Evolutionary conservation across 2,329 filamentous ascomycete genomes (phyloP).

Genomic region (Fusarium algeriense): DNA sequence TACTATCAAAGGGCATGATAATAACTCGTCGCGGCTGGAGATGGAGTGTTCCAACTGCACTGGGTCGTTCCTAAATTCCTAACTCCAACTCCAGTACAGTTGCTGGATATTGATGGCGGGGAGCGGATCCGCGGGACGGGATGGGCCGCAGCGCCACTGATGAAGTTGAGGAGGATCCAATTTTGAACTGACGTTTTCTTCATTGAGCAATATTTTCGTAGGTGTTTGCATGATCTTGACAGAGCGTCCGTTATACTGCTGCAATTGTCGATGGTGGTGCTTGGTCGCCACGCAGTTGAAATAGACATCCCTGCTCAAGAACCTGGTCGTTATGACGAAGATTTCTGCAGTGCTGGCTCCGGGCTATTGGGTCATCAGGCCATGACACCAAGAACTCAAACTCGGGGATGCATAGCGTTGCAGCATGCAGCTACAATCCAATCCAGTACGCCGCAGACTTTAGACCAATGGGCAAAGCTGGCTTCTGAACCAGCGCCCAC

Average conservation of each 20-base stretch:
- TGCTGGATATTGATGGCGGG: slow-evolving; percentile 33
- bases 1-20: slow-evolving; percentile 4
- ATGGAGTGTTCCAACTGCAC: not conserved
- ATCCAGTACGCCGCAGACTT: slow-evolving; percentile 3
- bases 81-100: not conserved
- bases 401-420: slow-evolving; percentile 45
- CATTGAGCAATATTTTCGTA: not conserved
- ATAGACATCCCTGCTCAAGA: slow-evolving; percentile 13
- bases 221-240: slow-evolving; percentile 8
- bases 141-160: slow-evolving; percentile 45
- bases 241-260: not conserved
- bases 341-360: slow-evolving; percentile 27
- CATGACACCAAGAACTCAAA: slow-evolving; percentile 27
- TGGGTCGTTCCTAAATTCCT: slow-evolving; percentile 2
- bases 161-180: slow-evolving; percentile 19
- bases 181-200: slow-evolving; percentile 20
- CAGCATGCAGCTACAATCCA: slow-evolving; percentile 38
- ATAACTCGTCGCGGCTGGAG: slow-evolving; percentile 9
- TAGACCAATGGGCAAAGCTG: slow-evolving; percentile 14
- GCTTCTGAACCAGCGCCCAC: slow-evolving; percentile 8
- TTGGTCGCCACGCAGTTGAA: slow-evolving; percentile 8
- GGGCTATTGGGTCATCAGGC: slow-evolving; percentile 33
- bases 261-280: not conserved
- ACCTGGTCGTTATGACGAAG: slow-evolving; percentile 31
- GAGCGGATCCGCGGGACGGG: slow-evolving; percentile 43